A percentile compares a stretch with the other conserved stretches of the same genome.
phyloP scores from a whole-genome alignment of 2,329 filamentous ascomycete species.

The Plectosphaerella plurivora region DNA sequence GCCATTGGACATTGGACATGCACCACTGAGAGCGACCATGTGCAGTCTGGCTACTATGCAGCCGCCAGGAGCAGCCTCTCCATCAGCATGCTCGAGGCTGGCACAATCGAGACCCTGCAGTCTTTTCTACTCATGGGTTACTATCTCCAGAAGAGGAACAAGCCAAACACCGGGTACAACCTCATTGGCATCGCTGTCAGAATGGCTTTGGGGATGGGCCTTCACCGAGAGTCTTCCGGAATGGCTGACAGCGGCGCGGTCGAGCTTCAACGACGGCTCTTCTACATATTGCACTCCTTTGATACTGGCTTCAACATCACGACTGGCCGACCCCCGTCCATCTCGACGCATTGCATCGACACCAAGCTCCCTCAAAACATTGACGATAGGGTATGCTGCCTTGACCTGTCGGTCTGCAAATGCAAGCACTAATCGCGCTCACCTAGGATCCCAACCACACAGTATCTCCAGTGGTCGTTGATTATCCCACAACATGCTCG shows the following conservation, averaged over 20 bases:
- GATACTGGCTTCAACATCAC: constrained; percentile 44
- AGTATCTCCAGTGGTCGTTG: constrained; percentile 16
- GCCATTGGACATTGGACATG: constrained; percentile 31
- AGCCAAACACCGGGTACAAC: constrained; percentile 48
- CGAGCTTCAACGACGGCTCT: constrained; percentile 29
- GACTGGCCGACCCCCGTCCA: constrained; percentile 36
- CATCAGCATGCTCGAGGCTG: constrained; percentile 37
- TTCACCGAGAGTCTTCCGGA: constrained; percentile 39
- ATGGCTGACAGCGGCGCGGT: constrained; percentile 24
- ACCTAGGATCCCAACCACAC: not conserved
- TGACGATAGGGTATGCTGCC: constrained; percentile 29
- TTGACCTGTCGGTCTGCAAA: not conserved
- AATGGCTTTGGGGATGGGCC: constrained; percentile 44
- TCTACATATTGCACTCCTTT: constrained; percentile 37
- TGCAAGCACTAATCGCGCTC: too few species aligned
- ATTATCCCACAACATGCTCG: constrained; percentile 32
- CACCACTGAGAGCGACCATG: constrained; percentile 10
- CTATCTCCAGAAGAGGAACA: constrained; percentile 45
- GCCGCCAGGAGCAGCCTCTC: constrained; percentile 28
- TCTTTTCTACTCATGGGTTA: constrained; percentile 38
- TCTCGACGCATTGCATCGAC: constrained; percentile 35
- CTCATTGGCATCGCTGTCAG: constrained; percentile 44
- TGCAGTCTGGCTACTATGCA: constrained; percentile 16
- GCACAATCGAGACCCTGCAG: constrained; percentile 39
- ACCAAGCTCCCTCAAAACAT: constrained; percentile 37